Evolutionary conservation across 2,329 filamentous ascomycete genomes (phyloP), one percentile per base, ranked within the genome.

Genomic region (Chrysoporthe austroafricana): DNA sequence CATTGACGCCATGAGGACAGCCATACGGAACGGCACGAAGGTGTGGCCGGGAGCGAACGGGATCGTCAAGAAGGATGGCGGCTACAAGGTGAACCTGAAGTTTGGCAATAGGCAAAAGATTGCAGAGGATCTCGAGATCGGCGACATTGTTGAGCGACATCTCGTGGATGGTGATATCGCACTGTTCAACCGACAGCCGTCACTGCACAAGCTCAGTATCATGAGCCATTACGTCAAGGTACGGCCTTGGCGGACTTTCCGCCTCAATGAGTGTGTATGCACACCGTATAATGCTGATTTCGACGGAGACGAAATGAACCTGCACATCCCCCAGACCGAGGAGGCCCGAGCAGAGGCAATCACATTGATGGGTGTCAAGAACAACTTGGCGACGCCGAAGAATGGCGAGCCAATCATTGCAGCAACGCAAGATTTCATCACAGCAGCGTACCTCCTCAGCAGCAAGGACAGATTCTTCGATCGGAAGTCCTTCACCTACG

Each of bases 371-470:
- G 96, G 96, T 54, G 94, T 99, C 66, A 97, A 97, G 80, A 90
- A 98, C 83, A 99, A 99, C 77, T 80, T 99, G 68, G 91, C 91
- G 3, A 99, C 96, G 0, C 96, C 96, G 0, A 97, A 97, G 79
- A 98, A 98, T 80, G 96, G 96, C 76, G 95, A 97, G 73, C 96
- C 96, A 1, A 97, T 99, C 74, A 98, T 99, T 81, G 94, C 94
- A 21, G 95, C 96, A n/a, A 99, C 97, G 42, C 96, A 99, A 76
- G 96, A 99, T 84, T 99, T 99, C 81, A 98, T 99, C 74, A 98
- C 95, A 36, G 94, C 94, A 4, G 92, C 96, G 0, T 99, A 94
- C 76, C 82, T 98, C 4, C 84, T 98, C 36, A 97, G 93, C 73
- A 92, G 90, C 78, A 98, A 98, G 76, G 95, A 98, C 76, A 88